A percentile compares a stretch with the other conserved stretches of the same genome.
Evolutionary conservation across 2,329 filamentous ascomycete species (phyloP).

Genomic region (Neofusicoccum cordaticola): DNA sequence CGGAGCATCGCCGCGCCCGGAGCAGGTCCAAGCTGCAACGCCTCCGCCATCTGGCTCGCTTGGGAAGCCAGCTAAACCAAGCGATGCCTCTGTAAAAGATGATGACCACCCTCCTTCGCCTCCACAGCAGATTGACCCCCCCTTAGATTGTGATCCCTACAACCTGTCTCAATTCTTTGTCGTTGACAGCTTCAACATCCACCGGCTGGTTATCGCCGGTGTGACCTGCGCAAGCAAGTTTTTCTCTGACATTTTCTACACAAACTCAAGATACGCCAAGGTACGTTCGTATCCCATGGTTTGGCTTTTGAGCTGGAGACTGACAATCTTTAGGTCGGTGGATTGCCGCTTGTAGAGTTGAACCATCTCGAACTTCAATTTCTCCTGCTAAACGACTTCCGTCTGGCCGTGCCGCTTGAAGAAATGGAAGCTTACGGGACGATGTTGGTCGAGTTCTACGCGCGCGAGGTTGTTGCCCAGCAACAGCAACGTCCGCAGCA

Average conservation of each 20-base stretch:
- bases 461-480: slow-evolving; percentile 77
- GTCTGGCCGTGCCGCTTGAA: slow-evolving; percentile 87
- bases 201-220: slow-evolving; percentile 90
- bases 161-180: slow-evolving; percentile 75
- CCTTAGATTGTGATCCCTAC: slow-evolving; percentile 45
- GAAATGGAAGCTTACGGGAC: slow-evolving; percentile 96
- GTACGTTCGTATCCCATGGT: slow-evolving; percentile 50
- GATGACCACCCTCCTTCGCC: slow-evolving; percentile 34
- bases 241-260: slow-evolving; percentile 98
- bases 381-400: slow-evolving; percentile 90
- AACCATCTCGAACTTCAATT: slow-evolving; percentile 98
- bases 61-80: slow-evolving; percentile 37
- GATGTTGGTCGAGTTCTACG: slow-evolving; percentile 98
- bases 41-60: slow-evolving; percentile 50
- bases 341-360: slow-evolving; percentile 83
- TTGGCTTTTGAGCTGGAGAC: neutral
- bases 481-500: slow-evolving; percentile 30
- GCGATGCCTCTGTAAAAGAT: slow-evolving; percentile 21
- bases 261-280: slow-evolving; percentile 98
- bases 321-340: slow-evolving; percentile 69
- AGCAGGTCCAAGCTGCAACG: slow-evolving; percentile 44
- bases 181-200: slow-evolving; percentile 98
- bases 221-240: slow-evolving; percentile 99
- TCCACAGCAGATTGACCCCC: slow-evolving; percentile 34
- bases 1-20: slow-evolving; percentile 26